phyloP scores from a whole-genome alignment of 2,329 filamentous ascomycete species.

The Trichoderma pleuroti region DNA sequence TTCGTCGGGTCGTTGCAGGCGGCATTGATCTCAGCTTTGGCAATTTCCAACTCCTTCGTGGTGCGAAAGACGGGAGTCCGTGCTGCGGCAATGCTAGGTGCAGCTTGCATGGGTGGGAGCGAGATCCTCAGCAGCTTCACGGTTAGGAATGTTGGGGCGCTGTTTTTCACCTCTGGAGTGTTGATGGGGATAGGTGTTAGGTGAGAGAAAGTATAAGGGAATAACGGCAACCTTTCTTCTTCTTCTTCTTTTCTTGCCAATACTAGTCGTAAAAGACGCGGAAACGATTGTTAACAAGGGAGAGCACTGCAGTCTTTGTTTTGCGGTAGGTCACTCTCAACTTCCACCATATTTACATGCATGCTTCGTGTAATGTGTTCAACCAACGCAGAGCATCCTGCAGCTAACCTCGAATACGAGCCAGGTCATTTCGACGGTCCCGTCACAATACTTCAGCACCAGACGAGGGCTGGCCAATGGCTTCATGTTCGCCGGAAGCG shows the following conservation, averaged over 20 bases:
- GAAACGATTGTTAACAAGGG: not conserved
- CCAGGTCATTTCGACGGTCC: slow-evolving; percentile 41
- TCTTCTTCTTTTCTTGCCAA: not conserved
- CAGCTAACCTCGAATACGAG: not conserved
- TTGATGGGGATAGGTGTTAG: slow-evolving; percentile 29
- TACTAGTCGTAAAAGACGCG: not conserved
- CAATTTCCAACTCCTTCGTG: slow-evolving; percentile 48
- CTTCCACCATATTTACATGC: not conserved
- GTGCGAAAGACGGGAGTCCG: slow-evolving; percentile 48
- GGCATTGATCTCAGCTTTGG: slow-evolving; percentile 48
- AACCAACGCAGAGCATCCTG: not conserved
- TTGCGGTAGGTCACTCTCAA: slow-evolving; percentile 27
- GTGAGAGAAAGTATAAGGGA: slow-evolving; percentile 18
- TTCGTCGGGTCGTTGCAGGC: slow-evolving; percentile 55
- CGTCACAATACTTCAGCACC: slow-evolving; percentile 49
- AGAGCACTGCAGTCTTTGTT: slow-evolving; percentile 20
- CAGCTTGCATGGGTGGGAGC: slow-evolving; percentile 47
- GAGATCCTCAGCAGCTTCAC: slow-evolving; percentile 36
- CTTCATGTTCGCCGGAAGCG: slow-evolving; percentile 46
- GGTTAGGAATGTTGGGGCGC: slow-evolving; percentile 26
- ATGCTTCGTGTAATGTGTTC: not conserved
- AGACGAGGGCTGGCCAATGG: slow-evolving; percentile 51
- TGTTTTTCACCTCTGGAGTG: slow-evolving; percentile 28
- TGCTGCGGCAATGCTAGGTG: slow-evolving; percentile 43
- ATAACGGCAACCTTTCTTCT: not conserved